Evolutionary conservation across 345 rosid species (phyloP).

Genomic region (Carallia brachiata): DNA sequence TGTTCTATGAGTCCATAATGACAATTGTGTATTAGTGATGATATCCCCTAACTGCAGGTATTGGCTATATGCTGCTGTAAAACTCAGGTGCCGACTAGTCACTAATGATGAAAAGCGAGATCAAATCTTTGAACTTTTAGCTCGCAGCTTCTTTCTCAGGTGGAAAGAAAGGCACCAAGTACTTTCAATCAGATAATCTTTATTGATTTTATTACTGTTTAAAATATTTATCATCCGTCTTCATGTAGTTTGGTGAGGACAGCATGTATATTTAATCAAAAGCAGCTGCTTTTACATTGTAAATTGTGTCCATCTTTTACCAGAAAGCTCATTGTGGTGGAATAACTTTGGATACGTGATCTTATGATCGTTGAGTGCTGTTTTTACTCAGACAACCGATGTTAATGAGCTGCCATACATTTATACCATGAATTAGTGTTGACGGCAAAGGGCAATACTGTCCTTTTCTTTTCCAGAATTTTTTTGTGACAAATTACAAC

Average conservation of each 20-base stretch:
- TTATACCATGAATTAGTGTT: too few relatives aligned
- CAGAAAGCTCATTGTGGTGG: background rate
- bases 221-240: background rate
- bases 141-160: constrained; percentile 60
- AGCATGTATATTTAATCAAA: background rate
- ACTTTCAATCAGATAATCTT: background rate
- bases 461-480: too few relatives aligned
- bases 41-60: constrained; percentile 44
- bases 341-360: background rate
- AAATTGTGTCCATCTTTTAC: background rate
- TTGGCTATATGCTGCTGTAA: constrained; percentile 88
- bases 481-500: too few relatives aligned
- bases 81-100: constrained; percentile 70
- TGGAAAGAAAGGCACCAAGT: constrained; percentile 96
- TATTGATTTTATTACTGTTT: background rate
- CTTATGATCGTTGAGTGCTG: background rate
- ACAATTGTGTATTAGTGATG: background rate
- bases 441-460: too few relatives aligned
- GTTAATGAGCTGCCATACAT: too few relatives aligned
- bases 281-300: background rate
- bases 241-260: background rate
- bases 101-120: constrained; percentile 96
- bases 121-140: constrained; percentile 84
- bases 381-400: background rate
- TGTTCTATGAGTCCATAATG: background rate